These are phyloP conservation scores for Sclerospora graminicola DNA, from an alignment of 352 stramenopile species.

Conservation along the genomic window DNA sequence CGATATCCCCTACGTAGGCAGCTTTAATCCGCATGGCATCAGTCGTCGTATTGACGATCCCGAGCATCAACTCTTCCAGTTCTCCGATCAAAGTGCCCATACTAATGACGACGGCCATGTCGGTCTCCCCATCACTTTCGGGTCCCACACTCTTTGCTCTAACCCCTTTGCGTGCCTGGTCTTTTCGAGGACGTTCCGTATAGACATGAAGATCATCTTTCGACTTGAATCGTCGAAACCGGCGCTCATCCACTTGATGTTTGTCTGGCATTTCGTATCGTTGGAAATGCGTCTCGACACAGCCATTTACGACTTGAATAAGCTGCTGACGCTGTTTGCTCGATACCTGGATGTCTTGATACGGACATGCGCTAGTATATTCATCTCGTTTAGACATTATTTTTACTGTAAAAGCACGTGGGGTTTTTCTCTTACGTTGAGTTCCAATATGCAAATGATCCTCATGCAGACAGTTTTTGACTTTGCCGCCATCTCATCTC, in stretches of 20 bases:
- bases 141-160: not conserved
- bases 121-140: slow-evolving; percentile 5
- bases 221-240: slow-evolving; percentile 33
- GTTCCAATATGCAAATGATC: too few species aligned
- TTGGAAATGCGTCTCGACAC: slow-evolving; percentile 21
- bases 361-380: too few species aligned
- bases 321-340: slow-evolving; percentile 14
- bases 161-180: slow-evolving; percentile 3
- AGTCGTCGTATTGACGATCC: slow-evolving; percentile 6
- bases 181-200: slow-evolving; percentile 15
- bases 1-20: slow-evolving; percentile 5
- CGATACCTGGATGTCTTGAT: slow-evolving; percentile 15
- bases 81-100: slow-evolving; percentile 6
- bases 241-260: slow-evolving; percentile 20
- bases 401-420: too few species aligned
- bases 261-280: slow-evolving; percentile 30
- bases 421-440: too few species aligned
- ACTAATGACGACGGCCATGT: slow-evolving; percentile 7
- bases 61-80: slow-evolving; percentile 14
- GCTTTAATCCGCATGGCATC: slow-evolving; percentile 12
- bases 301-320: slow-evolving; percentile 18
- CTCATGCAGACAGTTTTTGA: too few species aligned
- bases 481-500: too few species aligned
- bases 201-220: slow-evolving; percentile 36
- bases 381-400: too few species aligned